Evolutionary conservation across 2,329 filamentous ascomycete genomes (phyloP).

Genomic region (Aspergillus sp.): DNA sequence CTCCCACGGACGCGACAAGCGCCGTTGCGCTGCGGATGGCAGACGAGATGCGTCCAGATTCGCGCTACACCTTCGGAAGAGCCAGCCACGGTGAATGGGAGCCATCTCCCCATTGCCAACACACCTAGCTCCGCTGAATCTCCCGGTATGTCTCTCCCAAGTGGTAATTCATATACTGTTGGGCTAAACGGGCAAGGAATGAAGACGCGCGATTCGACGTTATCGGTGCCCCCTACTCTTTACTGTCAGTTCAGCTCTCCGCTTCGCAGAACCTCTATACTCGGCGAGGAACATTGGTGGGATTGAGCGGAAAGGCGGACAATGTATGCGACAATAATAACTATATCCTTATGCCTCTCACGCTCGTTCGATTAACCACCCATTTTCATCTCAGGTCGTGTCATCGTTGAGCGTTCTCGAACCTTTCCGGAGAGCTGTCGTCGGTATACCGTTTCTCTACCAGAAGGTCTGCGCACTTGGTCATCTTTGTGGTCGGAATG

Average conservation of each 20-base stretch:
- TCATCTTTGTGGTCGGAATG: background rate
- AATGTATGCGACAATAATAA: slow-evolving; percentile 56
- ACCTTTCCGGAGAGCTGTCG: slow-evolving; percentile 70
- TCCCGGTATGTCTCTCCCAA: slow-evolving; percentile 28
- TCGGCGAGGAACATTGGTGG: slow-evolving; percentile 83
- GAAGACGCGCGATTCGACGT: slow-evolving; percentile 93
- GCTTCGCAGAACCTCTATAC: slow-evolving; percentile 93
- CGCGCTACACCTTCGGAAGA: slow-evolving; percentile 39
- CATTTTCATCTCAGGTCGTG: slow-evolving; percentile 56
- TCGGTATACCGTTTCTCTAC: slow-evolving; percentile 92
- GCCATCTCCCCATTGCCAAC: slow-evolving; percentile 30
- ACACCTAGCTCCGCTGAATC: slow-evolving; percentile 37
- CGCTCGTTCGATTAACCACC: background rate
- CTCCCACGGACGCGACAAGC: slow-evolving; percentile 17
- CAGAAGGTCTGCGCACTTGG: slow-evolving; percentile 51
- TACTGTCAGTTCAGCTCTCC: slow-evolving; percentile 88
- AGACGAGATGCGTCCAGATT: slow-evolving; percentile 39
- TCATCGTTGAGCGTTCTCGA: slow-evolving; percentile 85
- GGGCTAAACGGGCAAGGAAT: slow-evolving; percentile 3
- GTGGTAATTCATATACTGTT: background rate
- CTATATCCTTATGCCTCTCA: background rate
- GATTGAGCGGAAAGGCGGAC: slow-evolving; percentile 81
- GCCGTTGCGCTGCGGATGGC: slow-evolving; percentile 10
- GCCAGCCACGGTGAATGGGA: slow-evolving; percentile 23
- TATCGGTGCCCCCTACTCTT: slow-evolving; percentile 82